Evolutionary conservation across 306 rosid genomes (phyloP), one percentile per base, ranked within the genome.

Genomic region (Fragaria nilgerrensis): DNA sequence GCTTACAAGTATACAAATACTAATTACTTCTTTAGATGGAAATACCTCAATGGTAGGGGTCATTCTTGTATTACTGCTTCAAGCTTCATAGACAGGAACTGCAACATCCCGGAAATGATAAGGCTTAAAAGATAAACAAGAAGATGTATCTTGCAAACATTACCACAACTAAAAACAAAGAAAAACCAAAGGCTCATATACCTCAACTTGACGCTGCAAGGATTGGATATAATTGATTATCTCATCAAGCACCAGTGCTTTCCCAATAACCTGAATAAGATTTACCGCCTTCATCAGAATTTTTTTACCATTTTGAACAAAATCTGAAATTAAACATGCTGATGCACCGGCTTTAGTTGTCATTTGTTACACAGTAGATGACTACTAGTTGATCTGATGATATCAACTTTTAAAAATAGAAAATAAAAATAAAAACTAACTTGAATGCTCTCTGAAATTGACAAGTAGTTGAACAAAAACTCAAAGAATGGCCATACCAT

Each of bases 21-120:
- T 59, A 76, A 94, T 89, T 86, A 87, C 97, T 81, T 87, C 94
- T 91, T 91, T 90, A 75, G 93, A 79, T 75, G 97, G 91, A 84
- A 91, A 90, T 64, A 80, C 87, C 70, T 94, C 97, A 34, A 91
- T 82, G 41, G 87, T 86, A 64, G 96, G 93, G 73, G 82, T 75
- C 82, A 85, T 5, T 81, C 96, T 86, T 50, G 98, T 68, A 84
- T 91, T 91, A 94, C 97, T 71, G 94, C 89, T 87, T 94, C 98
- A 27, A 94, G 93, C 90, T 94, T 94, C 98, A 91, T 91, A 1
- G 98, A 94, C 80, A 94, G 88, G 86, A 94, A 94, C 98, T 94
- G 92, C 63, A 69, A 79, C 73, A 79, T 49, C 87, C 73, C 69
- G 41, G 20, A 76, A 74, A 82, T 77, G 66, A 27, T 17, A 63